Conservation (phyloP, 2,329 filamentous ascomycete genomes). For the Penicillium sp. region DNA sequence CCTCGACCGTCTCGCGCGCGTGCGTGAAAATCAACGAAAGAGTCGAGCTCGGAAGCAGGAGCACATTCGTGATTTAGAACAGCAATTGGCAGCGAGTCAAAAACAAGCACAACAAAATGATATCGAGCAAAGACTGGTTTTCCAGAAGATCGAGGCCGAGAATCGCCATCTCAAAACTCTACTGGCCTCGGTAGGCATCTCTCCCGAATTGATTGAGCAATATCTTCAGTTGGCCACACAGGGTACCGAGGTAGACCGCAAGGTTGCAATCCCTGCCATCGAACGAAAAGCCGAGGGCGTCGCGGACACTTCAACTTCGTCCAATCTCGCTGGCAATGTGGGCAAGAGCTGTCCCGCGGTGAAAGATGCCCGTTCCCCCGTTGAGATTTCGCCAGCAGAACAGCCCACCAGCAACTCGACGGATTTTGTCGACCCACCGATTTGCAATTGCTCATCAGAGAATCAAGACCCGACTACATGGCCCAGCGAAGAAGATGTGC, state of each 20-base stretch:
- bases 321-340: neutral
- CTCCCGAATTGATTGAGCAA: conserved; percentile 21
- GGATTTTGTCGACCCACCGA: conserved; percentile 6
- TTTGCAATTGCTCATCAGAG: conserved; percentile 24
- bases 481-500: conserved; percentile 21
- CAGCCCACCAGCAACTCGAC: neutral
- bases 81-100: conserved; percentile 27
- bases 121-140: conserved; percentile 30
- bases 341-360: neutral
- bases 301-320: neutral
- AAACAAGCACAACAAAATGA: conserved; percentile 28
- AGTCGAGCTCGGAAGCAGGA: conserved; percentile 35
- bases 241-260: conserved; percentile 19
- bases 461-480: conserved; percentile 11
- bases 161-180: conserved; percentile 29
- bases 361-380: neutral
- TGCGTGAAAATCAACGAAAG: conserved; percentile 37
- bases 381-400: neutral
- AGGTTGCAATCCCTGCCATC: conserved; percentile 35
- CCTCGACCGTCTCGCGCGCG: conserved; percentile 35
- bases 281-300: neutral
- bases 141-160: conserved; percentile 33
- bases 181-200: conserved; percentile 23
- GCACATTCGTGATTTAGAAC: conserved; percentile 34
- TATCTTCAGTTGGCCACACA: conserved; percentile 23